Evolutionary conservation across 768 basidiomycete genomes (phyloP).

Genomic region (Rhodosporidiobolus odoratus): DNA sequence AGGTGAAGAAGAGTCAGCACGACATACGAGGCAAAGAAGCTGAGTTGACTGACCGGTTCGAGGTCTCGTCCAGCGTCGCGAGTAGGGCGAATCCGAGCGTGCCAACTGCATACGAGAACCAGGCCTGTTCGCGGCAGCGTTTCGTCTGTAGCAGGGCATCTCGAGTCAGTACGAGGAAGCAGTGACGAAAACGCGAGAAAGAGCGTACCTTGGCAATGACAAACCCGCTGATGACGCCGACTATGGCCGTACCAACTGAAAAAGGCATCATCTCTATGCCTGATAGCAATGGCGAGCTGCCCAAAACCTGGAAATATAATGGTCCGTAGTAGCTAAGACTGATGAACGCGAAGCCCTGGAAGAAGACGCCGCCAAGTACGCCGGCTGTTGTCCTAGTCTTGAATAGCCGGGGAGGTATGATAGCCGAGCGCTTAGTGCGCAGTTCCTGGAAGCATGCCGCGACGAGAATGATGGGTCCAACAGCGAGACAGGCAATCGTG

Average conservation of each 20-base stretch:
- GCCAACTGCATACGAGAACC: background rate
- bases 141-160: too few species aligned
- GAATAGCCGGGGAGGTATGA: conserved; percentile 48
- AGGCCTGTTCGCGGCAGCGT: background rate
- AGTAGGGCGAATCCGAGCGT: conserved; percentile 36
- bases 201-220: conserved; percentile 28
- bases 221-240: conserved; percentile 26
- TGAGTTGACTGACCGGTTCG: conserved; percentile 14
- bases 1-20: background rate
- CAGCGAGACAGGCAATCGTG: conserved; percentile 36
- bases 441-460: conserved; percentile 39
- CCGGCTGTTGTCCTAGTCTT: conserved; percentile 32
- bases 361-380: conserved; percentile 33
- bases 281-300: conserved; percentile 30
- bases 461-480: conserved; percentile 36
- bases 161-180: background rate
- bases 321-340: conserved; percentile 30
- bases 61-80: conserved; percentile 36
- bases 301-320: conserved; percentile 9
- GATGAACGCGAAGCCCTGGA: conserved; percentile 39
- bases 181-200: background rate
- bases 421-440: conserved; percentile 46
- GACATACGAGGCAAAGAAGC: background rate
- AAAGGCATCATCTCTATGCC: conserved; percentile 40
- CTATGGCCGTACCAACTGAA: conserved; percentile 38